phyloP scores from a whole-genome alignment of 768 basidiomycete genomes.

The Phylloporus sp. region DNA sequence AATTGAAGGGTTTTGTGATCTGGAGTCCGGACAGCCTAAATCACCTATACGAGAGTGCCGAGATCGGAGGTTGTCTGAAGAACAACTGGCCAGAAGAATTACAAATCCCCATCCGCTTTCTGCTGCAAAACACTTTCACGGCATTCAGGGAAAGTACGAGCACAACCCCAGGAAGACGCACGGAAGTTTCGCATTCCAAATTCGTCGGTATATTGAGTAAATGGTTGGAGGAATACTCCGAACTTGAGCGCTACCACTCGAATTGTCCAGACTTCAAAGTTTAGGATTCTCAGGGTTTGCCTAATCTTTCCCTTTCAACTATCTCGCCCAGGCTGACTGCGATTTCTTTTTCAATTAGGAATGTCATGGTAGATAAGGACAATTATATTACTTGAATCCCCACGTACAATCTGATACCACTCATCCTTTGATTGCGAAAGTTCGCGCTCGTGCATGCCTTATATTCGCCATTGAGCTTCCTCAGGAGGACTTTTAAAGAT shows the following conservation, averaged over 20 bases:
- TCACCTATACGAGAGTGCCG: background rate
- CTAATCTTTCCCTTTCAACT: background rate
- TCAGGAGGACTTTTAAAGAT: conserved; percentile 37
- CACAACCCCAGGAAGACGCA: background rate
- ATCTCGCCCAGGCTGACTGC: too few relatives aligned
- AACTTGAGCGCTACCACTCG: background rate
- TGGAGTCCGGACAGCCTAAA: background rate
- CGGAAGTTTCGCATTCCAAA: background rate
- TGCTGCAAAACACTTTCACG: background rate
- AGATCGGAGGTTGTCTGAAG: background rate
- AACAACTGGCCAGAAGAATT: background rate
- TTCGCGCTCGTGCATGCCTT: too few relatives aligned
- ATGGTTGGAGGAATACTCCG: background rate
- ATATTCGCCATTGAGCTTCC: conserved; percentile 35
- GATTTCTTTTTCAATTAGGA: too few relatives aligned
- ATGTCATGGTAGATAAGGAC: too few relatives aligned
- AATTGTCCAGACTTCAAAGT: background rate
- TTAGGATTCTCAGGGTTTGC: background rate
- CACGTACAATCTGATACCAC: too few relatives aligned
- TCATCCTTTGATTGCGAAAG: too few relatives aligned
- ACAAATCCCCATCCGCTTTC: background rate
- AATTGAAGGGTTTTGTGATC: background rate
- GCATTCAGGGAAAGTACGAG: background rate
- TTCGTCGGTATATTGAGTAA: conserved; percentile 1
- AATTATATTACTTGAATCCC: too few relatives aligned